These are phyloP conservation scores for Otatea glauca DNA, from an alignment of 176 grass and related monocot genomes.

Conservation along the genomic window DNA sequence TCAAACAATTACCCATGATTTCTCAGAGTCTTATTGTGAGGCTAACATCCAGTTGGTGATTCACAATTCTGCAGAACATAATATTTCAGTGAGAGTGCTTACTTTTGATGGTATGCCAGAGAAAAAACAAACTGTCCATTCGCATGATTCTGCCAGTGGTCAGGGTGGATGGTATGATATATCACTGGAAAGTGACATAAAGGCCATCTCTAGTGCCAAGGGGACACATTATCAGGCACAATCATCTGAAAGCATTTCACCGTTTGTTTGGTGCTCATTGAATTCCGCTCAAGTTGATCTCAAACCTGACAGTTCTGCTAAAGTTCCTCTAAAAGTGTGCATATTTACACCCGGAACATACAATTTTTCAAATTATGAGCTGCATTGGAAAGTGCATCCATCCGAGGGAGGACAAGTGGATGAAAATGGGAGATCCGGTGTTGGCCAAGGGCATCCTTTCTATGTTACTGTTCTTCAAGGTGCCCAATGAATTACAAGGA, in stretches of 20 bases:
- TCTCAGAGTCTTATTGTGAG: conserved; percentile 76
- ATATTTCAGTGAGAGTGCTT: conserved; percentile 54
- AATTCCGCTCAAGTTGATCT: conserved; percentile 71
- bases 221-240: conserved; percentile 52
- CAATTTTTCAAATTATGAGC: conserved; percentile 89
- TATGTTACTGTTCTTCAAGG: conserved; percentile 75
- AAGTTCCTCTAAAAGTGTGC: conserved; percentile 79
- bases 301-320: conserved; percentile 56
- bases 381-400: conserved; percentile 68
- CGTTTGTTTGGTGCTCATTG: conserved; percentile 83
- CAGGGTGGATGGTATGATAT: conserved; percentile 83
- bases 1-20: conserved; percentile 75
- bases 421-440: conserved; percentile 47
- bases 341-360: conserved; percentile 89
- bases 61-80: conserved; percentile 59
- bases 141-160: conserved; percentile 51
- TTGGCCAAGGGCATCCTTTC: conserved; percentile 71
- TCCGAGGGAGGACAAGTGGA: conserved; percentile 33
- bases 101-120: conserved; percentile 61
- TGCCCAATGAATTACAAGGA: conserved; percentile 26
- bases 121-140: conserved; percentile 47
- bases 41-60: conserved; percentile 64
- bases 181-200: conserved; percentile 80
- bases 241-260: conserved; percentile 59
- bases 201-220: conserved; percentile 55